Evolutionary conservation across 805 yeast species (phyloP).

Genomic region (Metschnikowia lochheadii): DNA sequence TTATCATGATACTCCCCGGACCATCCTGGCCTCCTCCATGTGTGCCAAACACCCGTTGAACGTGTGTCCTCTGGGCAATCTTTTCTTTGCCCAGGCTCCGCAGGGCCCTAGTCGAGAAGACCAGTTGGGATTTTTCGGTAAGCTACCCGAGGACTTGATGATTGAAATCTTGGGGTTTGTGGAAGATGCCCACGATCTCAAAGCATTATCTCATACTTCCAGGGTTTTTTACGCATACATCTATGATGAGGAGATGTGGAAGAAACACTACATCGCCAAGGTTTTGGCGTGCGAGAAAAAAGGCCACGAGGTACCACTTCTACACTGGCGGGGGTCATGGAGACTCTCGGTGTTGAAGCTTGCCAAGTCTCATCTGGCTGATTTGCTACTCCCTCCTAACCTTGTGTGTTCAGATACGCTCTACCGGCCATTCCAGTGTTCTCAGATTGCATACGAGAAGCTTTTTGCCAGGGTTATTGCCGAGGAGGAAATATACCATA

Average conservation of each 20-base stretch:
- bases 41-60: constrained; percentile 16
- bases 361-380: constrained; percentile 34
- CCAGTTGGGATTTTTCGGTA: constrained; percentile 52
- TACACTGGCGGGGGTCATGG: constrained; percentile 79
- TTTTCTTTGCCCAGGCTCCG: constrained; percentile 7
- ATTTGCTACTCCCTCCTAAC: constrained; percentile 45
- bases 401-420: constrained; percentile 70
- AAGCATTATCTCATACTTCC: constrained; percentile 54
- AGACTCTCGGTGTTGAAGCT: constrained; percentile 51
- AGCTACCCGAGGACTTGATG: constrained; percentile 61
- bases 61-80: constrained; percentile 19
- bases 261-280: constrained; percentile 42
- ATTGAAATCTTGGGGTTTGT: constrained; percentile 50
- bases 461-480: constrained; percentile 47
- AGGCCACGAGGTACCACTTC: constrained; percentile 13
- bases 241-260: constrained; percentile 82
- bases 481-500: constrained; percentile 39
- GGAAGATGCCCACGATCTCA: constrained; percentile 44
- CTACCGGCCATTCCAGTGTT: constrained; percentile 78
- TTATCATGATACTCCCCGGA: constrained; percentile 7
- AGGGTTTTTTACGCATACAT: constrained; percentile 66
- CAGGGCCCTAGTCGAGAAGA: constrained; percentile 17
- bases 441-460: constrained; percentile 58
- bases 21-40: constrained; percentile 5
- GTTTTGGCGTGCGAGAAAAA: constrained; percentile 9